Conservation (phyloP, 257 asterid species). For the Solanum lycopersicoides region DNA sequence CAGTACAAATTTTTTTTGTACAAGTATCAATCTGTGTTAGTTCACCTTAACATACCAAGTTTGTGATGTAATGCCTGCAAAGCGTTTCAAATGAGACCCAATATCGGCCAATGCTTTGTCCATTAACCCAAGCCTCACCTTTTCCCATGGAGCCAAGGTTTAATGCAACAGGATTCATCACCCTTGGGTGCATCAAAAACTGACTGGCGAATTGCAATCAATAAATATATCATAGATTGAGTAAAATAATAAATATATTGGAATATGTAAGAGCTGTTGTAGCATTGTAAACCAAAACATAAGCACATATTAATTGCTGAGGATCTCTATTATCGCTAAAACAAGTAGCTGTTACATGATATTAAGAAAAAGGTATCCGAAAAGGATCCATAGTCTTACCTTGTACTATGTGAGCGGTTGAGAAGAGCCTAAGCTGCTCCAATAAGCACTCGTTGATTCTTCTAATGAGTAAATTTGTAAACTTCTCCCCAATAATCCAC, state of each 20-base stretch:
- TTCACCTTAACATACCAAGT: conserved; percentile 35
- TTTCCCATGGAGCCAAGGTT: conserved; percentile 89
- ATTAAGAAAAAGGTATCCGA: neutral
- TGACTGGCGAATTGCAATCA: conserved; percentile 19
- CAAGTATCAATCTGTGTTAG: neutral
- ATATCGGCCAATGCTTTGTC: conserved; percentile 72
- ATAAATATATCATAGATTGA: neutral
- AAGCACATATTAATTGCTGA: neutral
- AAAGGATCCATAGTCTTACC: conserved; percentile 24
- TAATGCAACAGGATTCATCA: conserved; percentile 49
- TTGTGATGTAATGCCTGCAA: conserved; percentile 61
- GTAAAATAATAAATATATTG: neutral
- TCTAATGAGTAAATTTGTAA: conserved; percentile 35
- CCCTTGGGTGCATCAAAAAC: conserved; percentile 57
- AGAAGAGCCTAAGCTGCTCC: conserved; percentile 33
- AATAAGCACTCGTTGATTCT: conserved; percentile 27
- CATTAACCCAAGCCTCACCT: conserved; percentile 76
- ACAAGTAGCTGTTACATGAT: neutral
- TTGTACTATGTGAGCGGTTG: conserved; percentile 78
- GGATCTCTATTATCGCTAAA: neutral
- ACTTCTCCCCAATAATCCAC: conserved; percentile 72
- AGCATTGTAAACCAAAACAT: neutral
- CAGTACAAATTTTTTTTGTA: neutral
- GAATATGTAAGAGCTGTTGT: neutral
- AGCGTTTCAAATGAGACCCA: conserved; percentile 59